Percentiles rank a stretch among this genome's conserved stretches.
phyloP scores from a whole-genome alignment of 2,329 filamentous ascomycete species.

The Xylariomycetidae sp. region DNA sequence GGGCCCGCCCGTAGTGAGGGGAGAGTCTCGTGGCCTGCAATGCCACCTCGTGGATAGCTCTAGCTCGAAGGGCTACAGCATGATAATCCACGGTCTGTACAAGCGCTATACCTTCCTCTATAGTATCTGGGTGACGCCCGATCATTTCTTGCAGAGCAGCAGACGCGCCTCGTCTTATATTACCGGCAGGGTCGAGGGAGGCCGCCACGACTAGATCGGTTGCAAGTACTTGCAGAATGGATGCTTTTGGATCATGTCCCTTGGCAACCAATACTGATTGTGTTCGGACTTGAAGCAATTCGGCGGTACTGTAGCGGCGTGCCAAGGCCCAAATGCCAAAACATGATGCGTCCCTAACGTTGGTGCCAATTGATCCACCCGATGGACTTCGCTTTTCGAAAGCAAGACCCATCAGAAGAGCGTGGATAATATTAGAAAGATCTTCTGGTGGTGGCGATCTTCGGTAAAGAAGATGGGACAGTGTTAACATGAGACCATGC shows the following conservation, averaged over 20 bases:
- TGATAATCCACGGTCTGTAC: conserved; percentile 93
- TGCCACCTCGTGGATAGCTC: conserved; percentile 75
- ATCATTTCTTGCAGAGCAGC: conserved; percentile 92
- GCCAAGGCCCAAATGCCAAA: conserved; percentile 95
- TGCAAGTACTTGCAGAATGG: conserved; percentile 70
- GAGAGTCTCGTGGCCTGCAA: conserved; percentile 61
- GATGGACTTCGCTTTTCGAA: conserved; percentile 87
- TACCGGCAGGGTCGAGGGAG: conserved; percentile 83
- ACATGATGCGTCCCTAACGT: conserved; percentile 90
- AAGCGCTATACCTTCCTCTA: conserved; percentile 73
- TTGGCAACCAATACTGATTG: conserved; percentile 37
- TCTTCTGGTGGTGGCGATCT: conserved; percentile 68
- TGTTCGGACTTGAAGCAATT: conserved; percentile 60
- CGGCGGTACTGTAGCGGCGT: conserved; percentile 74
- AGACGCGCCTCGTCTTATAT: conserved; percentile 87
- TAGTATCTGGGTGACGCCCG: conserved; percentile 81
- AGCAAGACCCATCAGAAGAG: conserved; percentile 69
- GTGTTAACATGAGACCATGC: conserved; percentile 86
- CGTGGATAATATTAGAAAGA: conserved; percentile 68
- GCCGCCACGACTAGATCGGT: conserved; percentile 76
- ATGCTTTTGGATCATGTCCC: conserved; percentile 30
- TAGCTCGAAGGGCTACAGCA: conserved; percentile 77
- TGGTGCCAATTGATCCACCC: conserved; percentile 79
- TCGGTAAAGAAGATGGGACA: conserved; percentile 81
- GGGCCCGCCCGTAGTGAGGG: conserved; percentile 60